Evolutionary conservation across 768 basidiomycete species (phyloP), one percentile per base, ranked within the genome.

Genomic region (Auricularia sp.): DNA sequence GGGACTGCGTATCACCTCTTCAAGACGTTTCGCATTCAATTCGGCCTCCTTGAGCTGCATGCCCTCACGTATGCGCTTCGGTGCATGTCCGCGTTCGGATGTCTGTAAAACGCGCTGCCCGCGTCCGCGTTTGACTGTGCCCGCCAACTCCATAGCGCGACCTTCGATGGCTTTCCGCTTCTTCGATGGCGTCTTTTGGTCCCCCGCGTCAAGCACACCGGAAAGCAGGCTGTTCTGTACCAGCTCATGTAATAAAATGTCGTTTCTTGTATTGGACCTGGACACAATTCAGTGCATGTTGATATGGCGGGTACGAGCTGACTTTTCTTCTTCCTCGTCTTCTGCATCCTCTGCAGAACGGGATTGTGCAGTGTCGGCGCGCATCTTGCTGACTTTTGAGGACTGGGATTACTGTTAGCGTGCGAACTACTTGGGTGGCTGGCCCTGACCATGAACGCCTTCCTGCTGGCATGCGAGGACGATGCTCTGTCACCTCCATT

Each of bases 141-240:
- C 89, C 8, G 87, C 75, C 7, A 91, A 74, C 71, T 94, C 92
- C 58, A 90, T 71, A 16, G 93, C 79, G 58, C 92, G 88, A 18
- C 92, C 92, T 35, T 85, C 85, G 39, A 94, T 71, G 0, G 90
- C 90, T 72, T 87, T 92, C 47, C 82, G 83, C 37, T 84, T 83
- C 68, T 90, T 81, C 3, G 88, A 89, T 34, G 86, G 82, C 18
- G 82, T 81, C 63, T 89, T 70, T 65, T 85, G 72, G 18, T 90
- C 77, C 3, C 87, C 85, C 2, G 82, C 75, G 70, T 85, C 64
- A 80, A 87, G 73, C 4, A 89, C 90, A 10, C 88, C 90, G 8
- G 92, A 88, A 5, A 94, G 77, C 3, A 94, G 76, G 67, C 87
- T 81, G 0, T 91, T 92, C 72, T 94, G 92, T 16, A 94, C 82